These are phyloP conservation scores for Debaryomyces prosopidis DNA, from an alignment of 805 yeast genomes.

Conservation along the genomic window DNA sequence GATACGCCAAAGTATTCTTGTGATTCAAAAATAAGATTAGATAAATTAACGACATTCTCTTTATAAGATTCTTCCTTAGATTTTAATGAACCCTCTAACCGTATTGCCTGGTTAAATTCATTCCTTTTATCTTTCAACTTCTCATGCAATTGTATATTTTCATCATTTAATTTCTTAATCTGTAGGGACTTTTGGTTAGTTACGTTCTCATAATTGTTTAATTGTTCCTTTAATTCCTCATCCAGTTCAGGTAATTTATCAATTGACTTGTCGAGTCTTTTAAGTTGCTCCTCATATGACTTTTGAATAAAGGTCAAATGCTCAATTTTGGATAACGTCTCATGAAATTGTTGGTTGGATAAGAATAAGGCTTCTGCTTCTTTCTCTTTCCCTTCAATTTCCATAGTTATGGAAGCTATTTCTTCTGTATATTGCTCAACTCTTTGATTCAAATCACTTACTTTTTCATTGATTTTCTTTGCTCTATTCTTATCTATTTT, in stretches of 20 bases:
- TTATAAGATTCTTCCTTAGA: conserved; percentile 41
- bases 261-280: conserved; percentile 49
- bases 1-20: background rate
- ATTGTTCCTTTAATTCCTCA: conserved; percentile 27
- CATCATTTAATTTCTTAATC: conserved; percentile 12
- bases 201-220: conserved; percentile 28
- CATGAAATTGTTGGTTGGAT: conserved; percentile 79
- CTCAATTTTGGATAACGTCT: conserved; percentile 62
- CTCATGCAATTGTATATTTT: conserved; percentile 18
- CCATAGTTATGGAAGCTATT: conserved; percentile 47
- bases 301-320: conserved; percentile 49
- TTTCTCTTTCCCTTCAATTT: conserved; percentile 53
- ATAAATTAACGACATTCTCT: conserved; percentile 9
- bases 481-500: conserved; percentile 75
- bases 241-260: conserved; percentile 44
- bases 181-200: conserved; percentile 16
- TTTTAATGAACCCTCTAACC: conserved; percentile 56
- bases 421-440: conserved; percentile 47
- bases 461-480: conserved; percentile 49
- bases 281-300: conserved; percentile 51
- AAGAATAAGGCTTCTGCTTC: conserved; percentile 67
- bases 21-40: background rate
- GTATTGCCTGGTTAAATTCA: conserved; percentile 29
- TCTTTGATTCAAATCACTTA: conserved; percentile 42
- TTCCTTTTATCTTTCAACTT: background rate